phyloP scores from a whole-genome alignment of 1,139 yeast species.

The Geotrichum citri-aurantii region DNA sequence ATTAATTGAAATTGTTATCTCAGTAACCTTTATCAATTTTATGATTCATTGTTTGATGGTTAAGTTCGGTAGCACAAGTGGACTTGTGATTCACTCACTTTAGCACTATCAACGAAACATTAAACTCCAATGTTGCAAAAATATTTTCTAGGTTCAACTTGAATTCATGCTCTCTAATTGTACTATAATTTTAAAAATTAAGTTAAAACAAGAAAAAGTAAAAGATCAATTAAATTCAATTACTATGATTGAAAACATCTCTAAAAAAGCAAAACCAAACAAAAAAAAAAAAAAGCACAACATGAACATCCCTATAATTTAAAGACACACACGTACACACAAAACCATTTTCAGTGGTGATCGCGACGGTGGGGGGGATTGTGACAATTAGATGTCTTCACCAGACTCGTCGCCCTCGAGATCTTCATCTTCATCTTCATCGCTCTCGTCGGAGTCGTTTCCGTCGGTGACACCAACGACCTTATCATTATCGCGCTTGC shows the following conservation, averaged over 20 bases:
- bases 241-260: not conserved
- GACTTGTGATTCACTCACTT: no score
- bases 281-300: not conserved
- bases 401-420: slow-evolving; percentile 28
- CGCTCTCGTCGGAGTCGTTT: slow-evolving; percentile 54
- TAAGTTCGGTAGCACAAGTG: no score
- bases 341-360: not conserved
- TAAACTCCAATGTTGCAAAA: no score
- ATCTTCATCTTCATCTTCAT: slow-evolving; percentile 46
- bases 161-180: no score
- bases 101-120: no score
- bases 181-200: no score
- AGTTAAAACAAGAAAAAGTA: not conserved
- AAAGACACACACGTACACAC: not conserved
- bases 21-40: no score
- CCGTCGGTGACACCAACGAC: slow-evolving; percentile 58
- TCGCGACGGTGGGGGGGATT: no score
- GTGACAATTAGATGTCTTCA: slow-evolving; percentile 2
- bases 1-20: no score
- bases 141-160: no score
- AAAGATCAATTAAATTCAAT: not conserved
- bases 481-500: slow-evolving; percentile 44
- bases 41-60: no score
- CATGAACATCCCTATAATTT: not conserved
- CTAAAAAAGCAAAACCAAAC: not conserved